Conservation (phyloP, 441 rosid genomes). For the Euphorbia celastroides region DNA sequence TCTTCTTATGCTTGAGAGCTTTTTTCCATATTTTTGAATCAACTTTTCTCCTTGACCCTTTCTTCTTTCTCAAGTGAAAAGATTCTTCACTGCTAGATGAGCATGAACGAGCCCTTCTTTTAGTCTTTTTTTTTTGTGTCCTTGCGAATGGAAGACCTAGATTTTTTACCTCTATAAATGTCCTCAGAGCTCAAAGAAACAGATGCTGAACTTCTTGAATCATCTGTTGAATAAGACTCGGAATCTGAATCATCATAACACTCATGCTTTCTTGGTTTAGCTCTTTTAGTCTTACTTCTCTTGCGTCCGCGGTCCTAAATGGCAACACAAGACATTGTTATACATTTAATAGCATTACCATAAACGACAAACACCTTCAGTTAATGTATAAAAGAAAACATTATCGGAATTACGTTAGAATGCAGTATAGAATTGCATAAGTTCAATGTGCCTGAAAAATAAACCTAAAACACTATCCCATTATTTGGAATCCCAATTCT, state of each 20-base stretch:
- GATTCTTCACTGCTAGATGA: slow-evolving; percentile 44
- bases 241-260: slow-evolving; percentile 33
- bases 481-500: too few relatives aligned
- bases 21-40: slow-evolving; percentile 23
- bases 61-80: slow-evolving; percentile 27
- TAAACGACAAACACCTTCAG: background rate
- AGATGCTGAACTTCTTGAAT: slow-evolving; percentile 37
- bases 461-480: too few relatives aligned
- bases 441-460: too few relatives aligned
- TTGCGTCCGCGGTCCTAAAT: slow-evolving; percentile 43
- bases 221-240: slow-evolving; percentile 36
- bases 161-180: slow-evolving; percentile 38
- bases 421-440: background rate
- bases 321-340: background rate
- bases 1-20: slow-evolving; percentile 14
- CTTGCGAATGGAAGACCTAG: slow-evolving; percentile 32
- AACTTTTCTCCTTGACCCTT: slow-evolving; percentile 34
- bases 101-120: slow-evolving; percentile 39
- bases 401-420: background rate
- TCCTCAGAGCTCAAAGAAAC: slow-evolving; percentile 47
- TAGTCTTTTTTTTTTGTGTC: slow-evolving; percentile 33
- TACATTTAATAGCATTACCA: background rate
- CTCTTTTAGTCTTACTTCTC: slow-evolving; percentile 43
- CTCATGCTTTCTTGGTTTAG: slow-evolving; percentile 45
- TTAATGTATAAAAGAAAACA: background rate